These are phyloP conservation scores for Backusella psychrophila DNA, from an alignment of 192 early-diverging fungal genomes.

Conservation along the genomic window DNA sequence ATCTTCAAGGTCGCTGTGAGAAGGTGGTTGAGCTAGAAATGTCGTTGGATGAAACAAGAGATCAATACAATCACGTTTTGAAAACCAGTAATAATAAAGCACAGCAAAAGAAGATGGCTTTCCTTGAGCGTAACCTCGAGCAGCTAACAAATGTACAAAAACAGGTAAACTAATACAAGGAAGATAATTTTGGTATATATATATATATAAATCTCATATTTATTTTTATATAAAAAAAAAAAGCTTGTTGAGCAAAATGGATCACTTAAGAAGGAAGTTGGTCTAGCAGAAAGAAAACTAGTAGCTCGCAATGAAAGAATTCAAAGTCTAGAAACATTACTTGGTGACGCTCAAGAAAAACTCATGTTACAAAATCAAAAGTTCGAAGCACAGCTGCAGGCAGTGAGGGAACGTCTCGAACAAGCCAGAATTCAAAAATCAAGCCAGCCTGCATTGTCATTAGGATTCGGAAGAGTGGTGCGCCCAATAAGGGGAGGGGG, in stretches of 20 bases:
- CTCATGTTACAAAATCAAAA: conserved; percentile 71
- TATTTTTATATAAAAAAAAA: neutral
- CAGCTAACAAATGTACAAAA: conserved; percentile 96
- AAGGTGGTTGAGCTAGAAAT: conserved; percentile 98
- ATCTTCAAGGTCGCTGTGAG: conserved; percentile 96
- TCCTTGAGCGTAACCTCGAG: conserved; percentile 95
- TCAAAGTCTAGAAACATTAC: conserved; percentile 75
- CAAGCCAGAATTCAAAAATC: conserved; percentile 60
- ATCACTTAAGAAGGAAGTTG: conserved; percentile 90
- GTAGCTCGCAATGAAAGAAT: conserved; percentile 91
- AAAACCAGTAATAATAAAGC: conserved; percentile 78
- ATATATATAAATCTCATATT: neutral
- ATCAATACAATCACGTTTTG: conserved; percentile 86
- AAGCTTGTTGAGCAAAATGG: conserved; percentile 93
- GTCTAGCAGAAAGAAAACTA: conserved; percentile 88
- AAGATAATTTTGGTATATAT: neutral
- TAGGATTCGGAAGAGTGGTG: conserved; percentile 60
- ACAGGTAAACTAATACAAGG: conserved; percentile 43
- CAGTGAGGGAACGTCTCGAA: conserved; percentile 76
- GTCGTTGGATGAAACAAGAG: conserved; percentile 91
- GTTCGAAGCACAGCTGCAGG: conserved; percentile 37
- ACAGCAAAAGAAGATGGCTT: conserved; percentile 93
- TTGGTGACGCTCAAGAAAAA: conserved; percentile 84
- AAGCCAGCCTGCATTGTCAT: conserved; percentile 29
- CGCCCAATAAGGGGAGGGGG: conserved; percentile 87